These are phyloP conservation scores for Mercurialis annua DNA, from an alignment of 345 rosid genomes.

Conservation along the genomic window DNA sequence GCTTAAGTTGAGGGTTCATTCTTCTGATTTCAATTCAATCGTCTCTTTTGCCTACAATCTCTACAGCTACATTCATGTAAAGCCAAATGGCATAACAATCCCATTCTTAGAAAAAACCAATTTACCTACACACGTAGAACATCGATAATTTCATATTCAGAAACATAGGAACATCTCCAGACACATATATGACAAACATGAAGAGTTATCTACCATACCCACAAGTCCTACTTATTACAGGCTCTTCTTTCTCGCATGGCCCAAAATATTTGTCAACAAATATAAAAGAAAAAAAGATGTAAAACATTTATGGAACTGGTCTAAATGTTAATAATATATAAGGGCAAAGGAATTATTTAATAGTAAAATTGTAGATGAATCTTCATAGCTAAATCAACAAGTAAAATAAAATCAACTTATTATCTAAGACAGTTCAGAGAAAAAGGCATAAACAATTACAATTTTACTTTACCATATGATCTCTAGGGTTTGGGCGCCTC, in stretches of 20 bases:
- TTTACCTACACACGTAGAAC: background rate
- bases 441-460: conserved; percentile 3
- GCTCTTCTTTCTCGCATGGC: background rate
- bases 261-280: background rate
- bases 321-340: background rate
- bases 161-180: background rate
- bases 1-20: background rate
- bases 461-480: conserved; percentile 69
- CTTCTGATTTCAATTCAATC: background rate
- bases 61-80: background rate
- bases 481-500: conserved; percentile 81
- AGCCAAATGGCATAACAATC: background rate
- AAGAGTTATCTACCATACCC: background rate
- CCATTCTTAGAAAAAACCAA: background rate
- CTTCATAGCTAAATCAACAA: background rate
- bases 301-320: background rate
- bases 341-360: background rate
- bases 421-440: background rate
- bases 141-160: background rate
- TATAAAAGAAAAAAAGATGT: background rate
- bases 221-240: background rate
- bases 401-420: background rate
- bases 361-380: background rate
- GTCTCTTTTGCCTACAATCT: background rate
- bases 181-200: background rate